phyloP scores from a whole-genome alignment of 176 grass and related monocot genomes.

The Triticum monococcum region DNA sequence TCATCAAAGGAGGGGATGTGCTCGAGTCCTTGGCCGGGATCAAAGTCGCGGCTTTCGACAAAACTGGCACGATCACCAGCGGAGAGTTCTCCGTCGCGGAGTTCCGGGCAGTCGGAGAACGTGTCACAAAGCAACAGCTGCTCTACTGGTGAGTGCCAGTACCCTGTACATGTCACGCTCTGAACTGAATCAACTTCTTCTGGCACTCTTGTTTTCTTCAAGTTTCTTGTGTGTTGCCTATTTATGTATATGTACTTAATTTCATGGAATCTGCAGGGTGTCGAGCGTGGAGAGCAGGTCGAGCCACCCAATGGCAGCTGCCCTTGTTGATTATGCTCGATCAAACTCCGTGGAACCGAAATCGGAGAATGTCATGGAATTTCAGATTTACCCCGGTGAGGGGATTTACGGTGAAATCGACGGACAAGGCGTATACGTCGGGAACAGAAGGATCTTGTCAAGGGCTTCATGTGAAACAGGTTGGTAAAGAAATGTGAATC shows the following conservation, averaged over 20 bases:
- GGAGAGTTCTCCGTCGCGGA: slow-evolving; percentile 82
- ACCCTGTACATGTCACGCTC: not conserved
- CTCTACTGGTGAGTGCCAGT: slow-evolving; percentile 54
- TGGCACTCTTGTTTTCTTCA: not conserved
- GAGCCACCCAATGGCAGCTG: slow-evolving; percentile 93
- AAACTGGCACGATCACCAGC: slow-evolving; percentile 92
- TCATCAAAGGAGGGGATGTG: slow-evolving; percentile 76
- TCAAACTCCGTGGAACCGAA: slow-evolving; percentile 70
- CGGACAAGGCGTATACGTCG: slow-evolving; percentile 61
- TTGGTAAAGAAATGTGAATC: slow-evolving; percentile 29
- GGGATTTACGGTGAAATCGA: slow-evolving; percentile 88
- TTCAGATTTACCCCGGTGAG: slow-evolving; percentile 78
- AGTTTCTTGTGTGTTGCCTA: not conserved
- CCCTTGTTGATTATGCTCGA: slow-evolving; percentile 71
- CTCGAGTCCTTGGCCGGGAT: slow-evolving; percentile 54
- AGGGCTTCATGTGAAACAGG: slow-evolving; percentile 75
- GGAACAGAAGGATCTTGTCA: slow-evolving; percentile 79
- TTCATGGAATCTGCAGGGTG: slow-evolving; percentile 52
- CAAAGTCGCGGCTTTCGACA: slow-evolving; percentile 81
- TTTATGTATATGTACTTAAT: not conserved
- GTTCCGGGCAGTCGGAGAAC: slow-evolving; percentile 37
- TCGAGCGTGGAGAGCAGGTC: slow-evolving; percentile 95
- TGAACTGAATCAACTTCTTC: not conserved
- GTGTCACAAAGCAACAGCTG: slow-evolving; percentile 44
- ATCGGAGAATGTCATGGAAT: slow-evolving; percentile 67